Evolutionary conservation across 352 stramenopile genomes (phyloP).

Genomic region (Aphanomyces euteiches): DNA sequence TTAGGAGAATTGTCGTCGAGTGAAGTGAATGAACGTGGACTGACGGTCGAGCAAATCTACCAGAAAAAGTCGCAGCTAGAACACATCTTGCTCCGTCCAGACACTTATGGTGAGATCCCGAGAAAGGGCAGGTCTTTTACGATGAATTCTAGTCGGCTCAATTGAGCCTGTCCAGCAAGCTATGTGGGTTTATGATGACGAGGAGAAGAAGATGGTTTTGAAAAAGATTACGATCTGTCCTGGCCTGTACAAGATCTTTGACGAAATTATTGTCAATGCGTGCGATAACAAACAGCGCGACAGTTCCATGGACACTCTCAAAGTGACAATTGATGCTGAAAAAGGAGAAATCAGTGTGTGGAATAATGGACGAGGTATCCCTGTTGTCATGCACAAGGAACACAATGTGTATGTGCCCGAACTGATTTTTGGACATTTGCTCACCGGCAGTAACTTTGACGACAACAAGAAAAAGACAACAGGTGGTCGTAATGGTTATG

Average conservation of each 20-base stretch:
- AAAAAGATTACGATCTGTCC: conserved; percentile 92
- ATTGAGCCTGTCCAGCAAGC: conserved; percentile 90
- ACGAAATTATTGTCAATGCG: conserved; percentile 99
- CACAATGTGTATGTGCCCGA: conserved; percentile 98
- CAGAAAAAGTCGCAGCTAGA: conserved; percentile 98
- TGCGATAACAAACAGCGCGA: conserved; percentile 99
- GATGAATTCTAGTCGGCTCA: conserved; percentile 77
- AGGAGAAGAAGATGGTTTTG: conserved; percentile 88
- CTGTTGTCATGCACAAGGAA: conserved; percentile 94
- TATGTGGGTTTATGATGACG: conserved; percentile 91
- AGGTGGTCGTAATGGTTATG: conserved; percentile 96
- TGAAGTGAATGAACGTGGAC: conserved; percentile 8
- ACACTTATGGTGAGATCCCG: conserved; percentile 91
- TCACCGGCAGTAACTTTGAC: conserved; percentile 99
- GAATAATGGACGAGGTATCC: conserved; percentile 98
- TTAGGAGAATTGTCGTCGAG: conserved; percentile 7
- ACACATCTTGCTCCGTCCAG: conserved; percentile 96
- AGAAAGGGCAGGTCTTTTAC: not conserved
- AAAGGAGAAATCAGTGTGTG: conserved; percentile 93
- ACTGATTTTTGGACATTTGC: conserved; percentile 97
- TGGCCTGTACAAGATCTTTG: conserved; percentile 98
- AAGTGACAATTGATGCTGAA: conserved; percentile 92
- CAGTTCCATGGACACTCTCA: conserved; percentile 90
- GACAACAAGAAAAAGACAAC: conserved; percentile 94
- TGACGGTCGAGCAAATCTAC: conserved; percentile 89